phyloP scores from a whole-genome alignment of 2,329 filamentous ascomycete species.

The Colletotrichum neosansevieriae region DNA sequence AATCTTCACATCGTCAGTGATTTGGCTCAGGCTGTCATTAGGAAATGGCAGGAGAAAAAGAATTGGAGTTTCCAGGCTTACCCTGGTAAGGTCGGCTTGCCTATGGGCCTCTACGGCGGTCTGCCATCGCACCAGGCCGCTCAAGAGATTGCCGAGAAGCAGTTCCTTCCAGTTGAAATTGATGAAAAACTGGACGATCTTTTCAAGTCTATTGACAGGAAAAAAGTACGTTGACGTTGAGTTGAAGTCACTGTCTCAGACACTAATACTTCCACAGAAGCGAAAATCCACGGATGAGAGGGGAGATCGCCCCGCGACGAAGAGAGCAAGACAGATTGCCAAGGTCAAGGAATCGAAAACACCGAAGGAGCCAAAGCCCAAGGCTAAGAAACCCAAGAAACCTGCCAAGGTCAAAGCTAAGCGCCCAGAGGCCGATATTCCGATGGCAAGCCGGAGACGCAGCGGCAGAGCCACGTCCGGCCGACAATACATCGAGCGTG shows the following conservation, averaged over 20 bases:
- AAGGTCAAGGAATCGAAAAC: constrained; percentile 44
- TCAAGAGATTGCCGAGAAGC: constrained; percentile 87
- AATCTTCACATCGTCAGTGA: constrained; percentile 90
- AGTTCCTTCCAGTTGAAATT: constrained; percentile 82
- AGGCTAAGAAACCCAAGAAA: constrained; percentile 45
- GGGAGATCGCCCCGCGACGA: constrained; percentile 58
- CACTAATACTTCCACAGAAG: constrained; percentile 60
- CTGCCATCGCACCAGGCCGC: constrained; percentile 83
- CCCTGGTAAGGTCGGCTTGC: constrained; percentile 83
- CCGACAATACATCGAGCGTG: constrained; percentile 67
- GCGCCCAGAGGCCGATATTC: constrained; percentile 43
- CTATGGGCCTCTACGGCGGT: constrained; percentile 80
- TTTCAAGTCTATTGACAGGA: constrained; percentile 74
- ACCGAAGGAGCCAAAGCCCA: constrained; percentile 47
- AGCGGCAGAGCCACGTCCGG: constrained; percentile 59
- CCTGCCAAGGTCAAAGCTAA: constrained; percentile 44
- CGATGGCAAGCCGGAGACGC: constrained; percentile 62
- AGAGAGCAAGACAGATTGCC: constrained; percentile 55
- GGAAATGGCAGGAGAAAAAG: constrained; percentile 87
- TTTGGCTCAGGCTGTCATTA: constrained; percentile 83
- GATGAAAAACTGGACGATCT: constrained; percentile 81
- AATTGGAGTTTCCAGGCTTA: constrained; percentile 89
- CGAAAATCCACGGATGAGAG: constrained; percentile 67
- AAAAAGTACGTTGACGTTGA: constrained; percentile 67
- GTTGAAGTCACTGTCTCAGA: not conserved